phyloP scores from a whole-genome alignment of 257 asterid species.

The Solanum peruvianum region DNA sequence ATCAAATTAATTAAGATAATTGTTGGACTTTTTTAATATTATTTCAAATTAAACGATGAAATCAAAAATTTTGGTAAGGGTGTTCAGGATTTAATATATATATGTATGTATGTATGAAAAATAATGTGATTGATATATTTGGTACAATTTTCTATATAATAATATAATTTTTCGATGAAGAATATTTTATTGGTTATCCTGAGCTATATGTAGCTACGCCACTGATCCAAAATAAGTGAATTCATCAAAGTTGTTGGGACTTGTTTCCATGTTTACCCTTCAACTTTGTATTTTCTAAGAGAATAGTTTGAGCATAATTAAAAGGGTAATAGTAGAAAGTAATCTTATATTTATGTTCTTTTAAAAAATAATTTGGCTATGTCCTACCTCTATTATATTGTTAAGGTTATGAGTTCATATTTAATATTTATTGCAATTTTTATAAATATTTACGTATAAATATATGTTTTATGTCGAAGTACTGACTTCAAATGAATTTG shows the following conservation, averaged over 20 bases:
- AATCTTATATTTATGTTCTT: neutral
- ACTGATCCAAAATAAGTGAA: neutral
- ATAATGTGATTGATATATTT: too few relatives aligned
- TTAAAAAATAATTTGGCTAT: too few relatives aligned
- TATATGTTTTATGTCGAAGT: neutral
- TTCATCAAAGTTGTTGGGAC: neutral
- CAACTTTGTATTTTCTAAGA: neutral
- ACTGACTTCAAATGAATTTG: neutral
- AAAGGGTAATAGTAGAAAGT: neutral
- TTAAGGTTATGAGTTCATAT: accelerated
- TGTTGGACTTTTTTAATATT: neutral
- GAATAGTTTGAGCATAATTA: neutral
- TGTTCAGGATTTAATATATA: too few relatives aligned
- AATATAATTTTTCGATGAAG: too few relatives aligned
- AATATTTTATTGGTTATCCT: too few relatives aligned
- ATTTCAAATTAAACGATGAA: neutral
- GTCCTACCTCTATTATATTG: neutral
- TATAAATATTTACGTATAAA: neutral
- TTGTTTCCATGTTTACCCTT: neutral
- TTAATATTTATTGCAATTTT: neutral
- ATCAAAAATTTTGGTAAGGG: accelerated
- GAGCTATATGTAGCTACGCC: neutral
- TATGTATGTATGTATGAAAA: neutral
- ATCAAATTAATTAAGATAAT: neutral
- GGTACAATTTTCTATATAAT: neutral